A percentile compares a stretch with the other conserved stretches of the same genome.
Evolutionary conservation across 176 grass and related monocot species (phyloP).

Genomic region (Aegilops tauschii): DNA sequence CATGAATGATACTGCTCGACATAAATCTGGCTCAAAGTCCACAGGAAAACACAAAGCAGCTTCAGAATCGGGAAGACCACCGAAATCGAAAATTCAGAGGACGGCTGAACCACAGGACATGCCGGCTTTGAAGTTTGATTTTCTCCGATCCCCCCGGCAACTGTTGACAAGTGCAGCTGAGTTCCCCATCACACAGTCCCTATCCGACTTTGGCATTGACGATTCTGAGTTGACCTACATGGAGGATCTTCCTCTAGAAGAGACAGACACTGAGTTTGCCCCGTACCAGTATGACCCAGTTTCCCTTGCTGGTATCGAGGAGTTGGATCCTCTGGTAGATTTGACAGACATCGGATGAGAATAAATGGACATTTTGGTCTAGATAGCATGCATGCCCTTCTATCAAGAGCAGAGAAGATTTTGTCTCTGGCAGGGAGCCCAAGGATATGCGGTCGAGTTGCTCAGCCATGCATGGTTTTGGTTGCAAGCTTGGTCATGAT

Average conservation of each 20-base stretch:
- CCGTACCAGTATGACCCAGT: slow-evolving; percentile 51
- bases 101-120: slow-evolving; percentile 52
- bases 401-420: slow-evolving; percentile 26
- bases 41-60: slow-evolving; percentile 72
- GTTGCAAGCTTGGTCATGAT: slow-evolving; percentile 24
- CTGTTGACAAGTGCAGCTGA: slow-evolving; percentile 24
- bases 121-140: slow-evolving; percentile 24
- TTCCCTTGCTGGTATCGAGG: slow-evolving; percentile 59
- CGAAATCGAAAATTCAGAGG: slow-evolving; percentile 71
- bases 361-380: slow-evolving; percentile 3
- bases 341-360: slow-evolving; percentile 83
- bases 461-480: background rate
- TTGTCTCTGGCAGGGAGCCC: slow-evolving; percentile 21
- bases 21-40: slow-evolving; percentile 58
- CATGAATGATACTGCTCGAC: slow-evolving; percentile 31
- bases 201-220: slow-evolving; percentile 48
- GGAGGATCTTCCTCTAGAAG: slow-evolving; percentile 27
- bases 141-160: slow-evolving; percentile 34
- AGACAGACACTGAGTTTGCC: slow-evolving; percentile 14
- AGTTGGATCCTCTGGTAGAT: slow-evolving; percentile 68
- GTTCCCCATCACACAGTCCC: slow-evolving; percentile 31
- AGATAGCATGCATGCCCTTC: background rate
- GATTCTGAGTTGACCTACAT: slow-evolving; percentile 45
- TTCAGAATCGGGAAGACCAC: slow-evolving; percentile 54
- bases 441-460: slow-evolving; percentile 6